Conservation (phyloP, 2,329 filamentous ascomycete species). For the Alternaria postmessia region DNA sequence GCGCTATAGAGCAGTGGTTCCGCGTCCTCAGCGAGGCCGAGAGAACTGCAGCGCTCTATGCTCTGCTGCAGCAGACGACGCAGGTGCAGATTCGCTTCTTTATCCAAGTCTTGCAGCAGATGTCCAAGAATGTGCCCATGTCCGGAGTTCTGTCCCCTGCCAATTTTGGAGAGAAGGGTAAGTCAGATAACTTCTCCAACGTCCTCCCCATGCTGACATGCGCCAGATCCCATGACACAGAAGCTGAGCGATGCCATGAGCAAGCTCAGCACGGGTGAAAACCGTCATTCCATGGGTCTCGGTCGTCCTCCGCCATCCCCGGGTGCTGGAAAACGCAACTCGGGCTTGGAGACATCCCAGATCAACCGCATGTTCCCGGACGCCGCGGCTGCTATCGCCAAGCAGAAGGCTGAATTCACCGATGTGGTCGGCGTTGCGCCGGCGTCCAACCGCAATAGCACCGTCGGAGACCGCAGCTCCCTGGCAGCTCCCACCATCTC, state of each 20-base stretch:
- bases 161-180: slow-evolving; percentile 93
- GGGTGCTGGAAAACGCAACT: slow-evolving; percentile 79
- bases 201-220: slow-evolving; percentile 28
- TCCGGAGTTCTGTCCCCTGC: slow-evolving; percentile 92
- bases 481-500: slow-evolving; percentile 79
- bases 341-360: slow-evolving; percentile 88
- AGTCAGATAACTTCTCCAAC: slow-evolving; percentile 25
- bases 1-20: slow-evolving; percentile 99
- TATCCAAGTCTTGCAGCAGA: slow-evolving; percentile 97
- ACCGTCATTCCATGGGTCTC: slow-evolving; percentile 80
- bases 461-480: slow-evolving; percentile 77
- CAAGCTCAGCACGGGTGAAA: slow-evolving; percentile 87
- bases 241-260: slow-evolving; percentile 96
- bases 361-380: slow-evolving; percentile 99
- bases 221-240: slow-evolving; percentile 91
- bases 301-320: slow-evolving; percentile 78
- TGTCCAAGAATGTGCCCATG: slow-evolving; percentile 98
- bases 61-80: slow-evolving; percentile 95
- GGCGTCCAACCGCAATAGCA: slow-evolving; percentile 91
- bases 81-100: slow-evolving; percentile 99
- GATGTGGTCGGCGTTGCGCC: slow-evolving; percentile 92
- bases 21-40: slow-evolving; percentile 96
- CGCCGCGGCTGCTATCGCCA: slow-evolving; percentile 96
- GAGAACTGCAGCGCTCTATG: slow-evolving; percentile 92
- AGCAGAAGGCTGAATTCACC: slow-evolving; percentile 96